These are phyloP conservation scores for Elsinoe arachidis DNA, from an alignment of 2,329 filamentous ascomycete species.

Conservation along the genomic window DNA sequence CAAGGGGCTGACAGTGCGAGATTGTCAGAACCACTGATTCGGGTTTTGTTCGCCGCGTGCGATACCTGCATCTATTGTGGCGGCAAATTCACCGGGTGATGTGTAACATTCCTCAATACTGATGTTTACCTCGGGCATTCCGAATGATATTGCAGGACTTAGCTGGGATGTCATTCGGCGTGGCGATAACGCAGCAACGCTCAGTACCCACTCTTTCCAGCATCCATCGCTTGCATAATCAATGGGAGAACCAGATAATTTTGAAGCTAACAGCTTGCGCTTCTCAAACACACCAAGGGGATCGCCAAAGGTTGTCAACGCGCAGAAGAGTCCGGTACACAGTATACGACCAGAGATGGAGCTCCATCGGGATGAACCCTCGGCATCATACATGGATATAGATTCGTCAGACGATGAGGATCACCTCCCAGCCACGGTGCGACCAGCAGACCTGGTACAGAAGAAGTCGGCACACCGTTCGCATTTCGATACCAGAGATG, in stretches of 20 bases:
- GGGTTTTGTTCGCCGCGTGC: conserved; percentile 28
- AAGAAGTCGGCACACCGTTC: background rate
- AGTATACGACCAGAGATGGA: conserved; percentile 28
- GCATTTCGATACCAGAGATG: background rate
- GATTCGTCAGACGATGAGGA: conserved; percentile 22
- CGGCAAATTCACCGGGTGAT: conserved; percentile 28
- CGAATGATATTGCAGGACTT: background rate
- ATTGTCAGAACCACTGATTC: conserved; percentile 19
- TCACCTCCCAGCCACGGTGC: background rate
- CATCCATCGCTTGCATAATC: background rate
- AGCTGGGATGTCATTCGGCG: background rate
- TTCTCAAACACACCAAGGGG: conserved; percentile 27
- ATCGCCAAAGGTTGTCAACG: conserved; percentile 26
- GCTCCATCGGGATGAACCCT: background rate
- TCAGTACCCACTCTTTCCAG: background rate
- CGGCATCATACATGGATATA: conserved; percentile 27
- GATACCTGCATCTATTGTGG: conserved; percentile 32
- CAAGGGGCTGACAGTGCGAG: background rate
- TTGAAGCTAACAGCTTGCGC: conserved; percentile 17
- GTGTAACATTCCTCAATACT: background rate
- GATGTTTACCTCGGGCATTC: background rate
- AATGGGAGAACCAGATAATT: background rate
- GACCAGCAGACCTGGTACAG: background rate
- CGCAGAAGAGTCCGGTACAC: conserved; percentile 26
- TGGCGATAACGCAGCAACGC: background rate